A percentile compares a stretch with the other conserved stretches of the same genome.
These are phyloP conservation scores for Arachnopeziza araneosa DNA, from an alignment of 2,329 filamentous ascomycete genomes.

Conservation along the genomic window DNA sequence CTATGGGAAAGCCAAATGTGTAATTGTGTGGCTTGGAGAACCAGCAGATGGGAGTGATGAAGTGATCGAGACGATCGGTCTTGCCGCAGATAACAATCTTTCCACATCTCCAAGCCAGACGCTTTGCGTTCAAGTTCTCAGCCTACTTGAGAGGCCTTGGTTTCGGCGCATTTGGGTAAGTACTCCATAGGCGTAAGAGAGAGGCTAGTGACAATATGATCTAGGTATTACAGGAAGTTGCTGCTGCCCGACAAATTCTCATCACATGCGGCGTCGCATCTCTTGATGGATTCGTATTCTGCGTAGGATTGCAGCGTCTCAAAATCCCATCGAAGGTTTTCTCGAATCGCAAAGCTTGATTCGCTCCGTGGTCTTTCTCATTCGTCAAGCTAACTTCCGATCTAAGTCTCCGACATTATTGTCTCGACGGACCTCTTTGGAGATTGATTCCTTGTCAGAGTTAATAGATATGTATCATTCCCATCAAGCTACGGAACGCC, in stretches of 20 bases:
- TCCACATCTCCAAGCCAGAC: background rate
- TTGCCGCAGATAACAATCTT: background rate
- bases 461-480: slow-evolving; percentile 14
- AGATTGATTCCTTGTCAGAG: slow-evolving; percentile 6
- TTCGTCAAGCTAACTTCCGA: background rate
- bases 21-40: background rate
- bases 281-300: slow-evolving; percentile 7
- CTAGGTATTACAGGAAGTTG: background rate
- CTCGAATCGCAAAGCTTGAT: slow-evolving; percentile 1
- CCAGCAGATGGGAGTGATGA: background rate
- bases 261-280: slow-evolving; percentile 8
- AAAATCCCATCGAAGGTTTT: slow-evolving; percentile 1
- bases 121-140: background rate
- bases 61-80: slow-evolving; percentile 4
- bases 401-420: slow-evolving; percentile 1
- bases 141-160: slow-evolving; percentile 9
- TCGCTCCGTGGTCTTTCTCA: background rate
- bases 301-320: slow-evolving; percentile 5
- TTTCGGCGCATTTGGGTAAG: slow-evolving; percentile 17
- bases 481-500: slow-evolving; percentile 7
- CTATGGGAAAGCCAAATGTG: background rate
- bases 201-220: background rate
- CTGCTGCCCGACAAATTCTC: background rate
- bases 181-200: background rate
- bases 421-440: background rate